These are phyloP conservation scores for Didymella keratinophila DNA, from an alignment of 2,329 filamentous ascomycete genomes.

Conservation along the genomic window DNA sequence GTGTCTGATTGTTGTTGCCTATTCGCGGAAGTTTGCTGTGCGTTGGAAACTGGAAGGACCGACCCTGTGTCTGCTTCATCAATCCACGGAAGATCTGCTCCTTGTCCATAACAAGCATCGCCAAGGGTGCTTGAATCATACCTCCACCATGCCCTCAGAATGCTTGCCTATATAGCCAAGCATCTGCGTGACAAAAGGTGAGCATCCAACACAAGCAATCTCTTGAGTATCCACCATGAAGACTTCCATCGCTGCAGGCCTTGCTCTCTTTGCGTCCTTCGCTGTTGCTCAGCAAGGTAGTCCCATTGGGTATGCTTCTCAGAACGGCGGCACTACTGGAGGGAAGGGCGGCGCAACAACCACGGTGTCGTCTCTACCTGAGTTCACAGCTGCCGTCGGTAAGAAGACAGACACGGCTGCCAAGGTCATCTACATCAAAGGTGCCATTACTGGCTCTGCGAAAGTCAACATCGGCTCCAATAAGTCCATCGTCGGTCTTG, in stretches of 20 bases:
- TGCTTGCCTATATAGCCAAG: conserved; percentile 3
- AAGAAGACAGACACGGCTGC: conserved; percentile 48
- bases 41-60: background rate
- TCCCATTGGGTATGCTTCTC: conserved; percentile 42
- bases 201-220: background rate
- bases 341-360: conserved; percentile 48
- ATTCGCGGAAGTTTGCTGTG: conserved; percentile 7
- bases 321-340: conserved; percentile 51
- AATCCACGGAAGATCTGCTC: conserved; percentile 1
- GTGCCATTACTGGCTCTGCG: conserved; percentile 52
- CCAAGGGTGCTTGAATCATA: conserved; percentile 10
- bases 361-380: conserved; percentile 44
- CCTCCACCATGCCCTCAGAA: background rate
- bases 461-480: conserved; percentile 56
- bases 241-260: conserved; percentile 4
- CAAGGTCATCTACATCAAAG: conserved; percentile 58
- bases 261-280: background rate
- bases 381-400: conserved; percentile 55
- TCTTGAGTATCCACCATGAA: background rate
- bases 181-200: background rate
- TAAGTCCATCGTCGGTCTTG: conserved; percentile 61
- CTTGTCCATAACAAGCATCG: conserved; percentile 8
- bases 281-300: conserved; percentile 22
- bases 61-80: background rate
- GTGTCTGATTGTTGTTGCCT: background rate